Evolutionary conservation across 352 stramenopile species (phyloP), one percentile per base, ranked within the genome.

Genomic region (Pythium dissotocum): DNA sequence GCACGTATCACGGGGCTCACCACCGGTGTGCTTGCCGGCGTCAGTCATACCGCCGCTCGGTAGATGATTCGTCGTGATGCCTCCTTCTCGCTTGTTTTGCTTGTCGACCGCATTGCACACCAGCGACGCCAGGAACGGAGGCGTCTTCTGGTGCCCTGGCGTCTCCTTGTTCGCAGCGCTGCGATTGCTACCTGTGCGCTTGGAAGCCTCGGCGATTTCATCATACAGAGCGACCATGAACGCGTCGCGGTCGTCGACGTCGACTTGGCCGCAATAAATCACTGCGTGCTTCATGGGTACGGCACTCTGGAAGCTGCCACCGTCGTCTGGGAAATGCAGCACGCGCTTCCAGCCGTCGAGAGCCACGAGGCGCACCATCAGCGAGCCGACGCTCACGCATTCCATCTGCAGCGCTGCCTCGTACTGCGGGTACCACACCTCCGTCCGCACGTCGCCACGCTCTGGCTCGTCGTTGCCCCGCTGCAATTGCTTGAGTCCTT

Each of bases 1-100:
- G 44, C 78, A 87, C 1, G 77, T 87, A 52, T 76, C 75, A 18
- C 80, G 73, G 8, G 60, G 36, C 44, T 59, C 48, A 0, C 69
- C 71, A 21, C 78, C 78, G 2, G 78, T 87, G 40, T 89, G 77
- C 10, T 71, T 67, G 4, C 76, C 77, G 16, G 83, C 79, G 44
- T 85, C 79, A 0, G 76, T 85, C 10, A 74, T 80, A 2, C 79
- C 77, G 13, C 78, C 77, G 35, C 58, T 42, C 9, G 64, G 24
- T 62, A 58, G 12, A 52, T 21, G n/a, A 26, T 57, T 57, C 28
- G 4, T 21, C 4, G 3, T 13, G 16, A 10, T 16, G 8, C 13
- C 51, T 35, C 7, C 26, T 35, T 38, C 59, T 30, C 28, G 28
- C 18, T 69, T 33, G 14, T 36, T 58, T 10, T 36, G 10, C 13